Evolutionary conservation across 78 protist genomes (phyloP).

Genomic region (Tieghemostelium lacteum): DNA sequence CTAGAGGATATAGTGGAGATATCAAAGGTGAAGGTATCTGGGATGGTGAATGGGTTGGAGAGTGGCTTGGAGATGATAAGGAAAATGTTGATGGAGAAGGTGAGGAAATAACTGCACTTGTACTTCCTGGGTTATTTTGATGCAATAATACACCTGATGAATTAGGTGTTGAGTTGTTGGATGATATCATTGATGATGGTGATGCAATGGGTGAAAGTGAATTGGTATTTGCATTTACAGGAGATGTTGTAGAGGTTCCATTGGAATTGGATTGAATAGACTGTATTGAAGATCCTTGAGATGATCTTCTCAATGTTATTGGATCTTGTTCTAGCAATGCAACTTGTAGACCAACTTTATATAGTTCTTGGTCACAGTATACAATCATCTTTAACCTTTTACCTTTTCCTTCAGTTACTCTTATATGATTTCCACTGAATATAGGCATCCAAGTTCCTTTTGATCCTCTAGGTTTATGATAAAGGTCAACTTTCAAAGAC

Average conservation of each 20-base stretch:
- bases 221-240: neutral
- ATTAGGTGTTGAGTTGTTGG: neutral
- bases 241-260: neutral
- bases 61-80: constrained; percentile 58
- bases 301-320: neutral
- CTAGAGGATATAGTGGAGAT: constrained; percentile 10
- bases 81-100: constrained; percentile 45
- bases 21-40: constrained; percentile 40
- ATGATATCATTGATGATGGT: neutral
- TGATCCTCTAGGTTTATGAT: constrained; percentile 82
- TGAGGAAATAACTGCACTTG: neutral
- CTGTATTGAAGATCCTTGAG: neutral
- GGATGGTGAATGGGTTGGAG: constrained; percentile 59
- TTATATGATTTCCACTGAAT: constrained; percentile 36
- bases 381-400: constrained; percentile 76
- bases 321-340: constrained; percentile 10
- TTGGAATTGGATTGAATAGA: neutral
- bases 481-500: constrained; percentile 53
- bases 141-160: neutral
- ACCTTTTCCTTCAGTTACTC: constrained; percentile 82
- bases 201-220: constrained; percentile 2
- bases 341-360: constrained; percentile 65
- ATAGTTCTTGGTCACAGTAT: constrained; percentile 49
- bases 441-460: constrained; percentile 79
- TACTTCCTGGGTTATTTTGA: neutral